Evolutionary conservation across 257 asterid species (phyloP).

Genomic region (Echium plantagineum): DNA sequence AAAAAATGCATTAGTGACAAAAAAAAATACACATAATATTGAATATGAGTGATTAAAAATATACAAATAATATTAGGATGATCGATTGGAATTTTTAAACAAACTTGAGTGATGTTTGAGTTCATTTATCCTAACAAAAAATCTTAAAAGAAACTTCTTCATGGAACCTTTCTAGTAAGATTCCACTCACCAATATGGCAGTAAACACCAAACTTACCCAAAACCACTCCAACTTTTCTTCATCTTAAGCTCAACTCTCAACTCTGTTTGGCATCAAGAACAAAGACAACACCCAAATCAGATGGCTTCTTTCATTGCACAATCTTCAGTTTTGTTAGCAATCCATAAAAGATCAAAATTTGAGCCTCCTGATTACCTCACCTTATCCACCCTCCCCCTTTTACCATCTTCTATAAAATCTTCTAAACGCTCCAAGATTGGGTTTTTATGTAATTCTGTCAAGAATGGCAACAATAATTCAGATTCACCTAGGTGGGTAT

Average conservation of each 20-base stretch:
- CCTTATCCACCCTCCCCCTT: constrained; percentile 13
- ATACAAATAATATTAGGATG: no score
- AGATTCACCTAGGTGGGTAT: constrained; percentile 28
- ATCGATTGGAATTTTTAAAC: no score
- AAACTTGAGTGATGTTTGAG: no score
- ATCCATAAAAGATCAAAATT: constrained; percentile 6
- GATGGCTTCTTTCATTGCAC: constrained; percentile 31
- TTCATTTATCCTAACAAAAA: no score
- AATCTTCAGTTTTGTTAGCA: constrained; percentile 13
- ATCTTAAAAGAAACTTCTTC: no score
- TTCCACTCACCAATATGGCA: not conserved
- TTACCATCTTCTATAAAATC: constrained; percentile 4
- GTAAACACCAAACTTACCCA: not conserved
- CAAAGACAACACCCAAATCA: constrained; percentile 9
- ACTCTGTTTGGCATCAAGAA: no score
- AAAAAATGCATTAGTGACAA: no score
- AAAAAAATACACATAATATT: no score
- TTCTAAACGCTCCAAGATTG: constrained; percentile 12
- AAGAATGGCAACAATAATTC: constrained; percentile 22
- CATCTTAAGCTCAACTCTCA: not conserved
- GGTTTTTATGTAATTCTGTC: constrained; percentile 26
- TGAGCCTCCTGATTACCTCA: constrained; percentile 8
- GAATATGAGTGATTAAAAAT: no score
- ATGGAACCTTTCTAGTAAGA: no score
- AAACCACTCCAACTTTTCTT: not conserved